Evolutionary conservation across 2,329 filamentous ascomycete species (phyloP), one percentile per base, ranked within the genome.

Genomic region (Pseudogymnoascus sp.): DNA sequence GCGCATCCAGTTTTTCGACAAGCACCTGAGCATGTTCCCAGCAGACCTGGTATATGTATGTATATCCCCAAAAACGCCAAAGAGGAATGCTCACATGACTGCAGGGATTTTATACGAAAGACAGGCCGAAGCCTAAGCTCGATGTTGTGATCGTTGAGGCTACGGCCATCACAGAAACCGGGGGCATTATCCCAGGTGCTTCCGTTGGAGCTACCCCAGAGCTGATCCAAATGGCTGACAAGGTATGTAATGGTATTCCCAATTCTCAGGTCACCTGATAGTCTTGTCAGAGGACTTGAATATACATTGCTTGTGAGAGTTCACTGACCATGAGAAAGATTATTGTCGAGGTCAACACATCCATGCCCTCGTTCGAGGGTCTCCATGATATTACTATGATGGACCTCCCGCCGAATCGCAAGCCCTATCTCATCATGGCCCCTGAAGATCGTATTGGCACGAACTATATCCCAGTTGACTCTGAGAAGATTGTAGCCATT

Each of bases 21-120:
- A 96, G 79, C 91, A 96, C 78, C 75, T 96, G 72, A 92, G 88
- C 76, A 96, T 96, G 91, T 96, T 96, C 74, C 91, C 91, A 3
- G 83, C 88, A 40, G 91, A 96, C 73, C 79, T 96, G 67, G 88
- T 93, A 74, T 95, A 95, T 74, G 45, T 38, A 9, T 23, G 33
- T 7, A 55, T 11, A 38, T 18, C 18, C 12, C 28, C 25, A 21
- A 16, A 37, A 61, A 52, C 21, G 12, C 5, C 25, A 11, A 41
- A 11, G 23, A 40, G 38, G 18, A n/a, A 21, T 45, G 18, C 62
- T 64, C 65, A 70, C 52, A 59, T 21, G 28, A 18, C 41, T 61
- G 25, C 69, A 87, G 81, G 89, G 90, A 31, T 93, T 82, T 76
- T 96, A 96, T 78, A 96, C 91, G 11, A 87, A 91, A 75, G 83